Percentiles rank a stretch among this genome's conserved stretches.
These are phyloP conservation scores for Manihot esculenta DNA, from an alignment of 441 rosid species.

Conservation along the genomic window DNA sequence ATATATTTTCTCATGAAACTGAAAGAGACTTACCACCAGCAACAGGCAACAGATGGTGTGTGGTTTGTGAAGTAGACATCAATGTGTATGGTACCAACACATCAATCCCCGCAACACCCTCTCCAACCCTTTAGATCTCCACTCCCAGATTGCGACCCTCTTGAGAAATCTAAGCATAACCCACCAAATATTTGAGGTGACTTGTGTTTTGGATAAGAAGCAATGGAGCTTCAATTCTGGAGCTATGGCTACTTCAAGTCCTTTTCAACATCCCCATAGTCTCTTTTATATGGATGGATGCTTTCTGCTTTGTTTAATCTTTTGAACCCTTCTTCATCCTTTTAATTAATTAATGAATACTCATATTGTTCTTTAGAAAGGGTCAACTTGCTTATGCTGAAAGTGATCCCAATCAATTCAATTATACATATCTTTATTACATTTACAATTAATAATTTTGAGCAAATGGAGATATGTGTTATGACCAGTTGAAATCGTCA, in stretches of 20 bases:
- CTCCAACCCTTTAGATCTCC: background rate
- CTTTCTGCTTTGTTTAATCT: no score
- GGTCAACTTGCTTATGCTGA: slow-evolving; percentile 18
- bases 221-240: background rate
- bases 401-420: background rate
- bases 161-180: slow-evolving; percentile 15
- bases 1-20: slow-evolving; percentile 10
- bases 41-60: no score
- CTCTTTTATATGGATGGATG: background rate
- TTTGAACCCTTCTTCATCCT: no score
- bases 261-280: no score
- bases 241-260: background rate
- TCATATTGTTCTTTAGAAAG: background rate
- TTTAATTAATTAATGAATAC: slow-evolving; percentile 5
- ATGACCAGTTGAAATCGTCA: no score
- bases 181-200: slow-evolving; percentile 20
- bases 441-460: background rate
- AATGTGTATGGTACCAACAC: background rate
- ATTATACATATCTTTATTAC: no score
- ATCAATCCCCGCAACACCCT: slow-evolving; percentile 22
- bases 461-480: slow-evolving; percentile 9
- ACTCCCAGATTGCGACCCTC: slow-evolving; percentile 27
- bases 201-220: slow-evolving; percentile 31
- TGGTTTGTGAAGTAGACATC: no score
- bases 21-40: slow-evolving; percentile 33